Conservation (phyloP, 2,329 filamentous ascomycete species). For the Pseudomassariella vexata region DNA sequence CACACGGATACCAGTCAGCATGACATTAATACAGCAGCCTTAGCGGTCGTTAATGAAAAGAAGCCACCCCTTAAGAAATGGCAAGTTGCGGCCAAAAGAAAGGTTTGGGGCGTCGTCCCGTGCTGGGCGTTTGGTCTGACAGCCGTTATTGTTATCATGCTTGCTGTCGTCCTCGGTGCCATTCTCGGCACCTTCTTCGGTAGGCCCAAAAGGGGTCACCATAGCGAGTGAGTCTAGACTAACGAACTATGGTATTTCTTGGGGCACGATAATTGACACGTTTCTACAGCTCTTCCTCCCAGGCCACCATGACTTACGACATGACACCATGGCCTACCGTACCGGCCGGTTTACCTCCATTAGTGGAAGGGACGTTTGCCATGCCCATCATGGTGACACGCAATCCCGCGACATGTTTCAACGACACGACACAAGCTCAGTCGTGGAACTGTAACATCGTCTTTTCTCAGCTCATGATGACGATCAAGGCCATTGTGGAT, state of each 20-base stretch:
- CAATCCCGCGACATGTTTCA: conserved; percentile 50
- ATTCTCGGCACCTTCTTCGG: conserved; percentile 45
- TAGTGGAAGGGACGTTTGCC: conserved; percentile 49
- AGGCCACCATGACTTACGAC: conserved; percentile 40
- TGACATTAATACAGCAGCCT: conserved; percentile 47
- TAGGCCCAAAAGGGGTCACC: conserved; percentile 17
- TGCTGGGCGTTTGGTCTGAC: conserved; percentile 55
- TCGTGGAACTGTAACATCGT: conserved; percentile 60
- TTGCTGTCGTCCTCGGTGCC: conserved; percentile 51
- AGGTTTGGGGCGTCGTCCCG: conserved; percentile 53
- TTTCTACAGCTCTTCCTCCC: conserved; percentile 8
- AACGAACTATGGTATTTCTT: too few relatives aligned
- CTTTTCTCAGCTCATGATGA: conserved; percentile 37
- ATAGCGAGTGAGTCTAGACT: too few relatives aligned
- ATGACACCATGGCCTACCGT: conserved; percentile 43
- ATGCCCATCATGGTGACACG: conserved; percentile 48
- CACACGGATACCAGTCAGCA: conserved; percentile 45
- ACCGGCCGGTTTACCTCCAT: conserved; percentile 43
- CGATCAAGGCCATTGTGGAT: conserved; percentile 25
- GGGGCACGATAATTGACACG: too few relatives aligned
- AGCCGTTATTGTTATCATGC: conserved; percentile 40
- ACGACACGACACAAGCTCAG: conserved; percentile 44
- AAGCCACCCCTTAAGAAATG: conserved; percentile 40
- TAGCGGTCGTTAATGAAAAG: conserved; percentile 41
- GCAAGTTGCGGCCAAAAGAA: conserved; percentile 47